Conservation (phyloP, 2,329 filamentous ascomycete species). For the Lecanicillium sp. region DNA sequence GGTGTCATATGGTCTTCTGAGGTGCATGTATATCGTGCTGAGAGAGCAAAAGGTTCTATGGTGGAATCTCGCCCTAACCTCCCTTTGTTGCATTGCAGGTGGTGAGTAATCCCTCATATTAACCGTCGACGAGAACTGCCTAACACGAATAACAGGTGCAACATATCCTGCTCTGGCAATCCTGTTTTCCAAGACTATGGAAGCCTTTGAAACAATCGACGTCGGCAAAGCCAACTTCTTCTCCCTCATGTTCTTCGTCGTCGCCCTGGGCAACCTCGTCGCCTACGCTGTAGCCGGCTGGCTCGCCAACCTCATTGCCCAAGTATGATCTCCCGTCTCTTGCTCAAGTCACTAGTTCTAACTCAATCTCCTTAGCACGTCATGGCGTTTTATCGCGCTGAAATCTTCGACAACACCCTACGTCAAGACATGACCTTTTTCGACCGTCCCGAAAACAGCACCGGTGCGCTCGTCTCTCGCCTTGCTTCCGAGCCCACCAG, state of each 20-base stretch:
- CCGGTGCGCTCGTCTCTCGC: constrained; percentile 30
- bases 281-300: constrained; percentile 32
- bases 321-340: constrained; percentile 16
- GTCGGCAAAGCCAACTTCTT: constrained; percentile 40
- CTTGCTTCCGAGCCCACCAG: constrained; percentile 34
- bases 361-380: constrained; percentile 17
- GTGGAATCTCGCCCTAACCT: constrained; percentile 12
- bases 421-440: constrained; percentile 46
- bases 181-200: constrained; percentile 31
- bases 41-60: constrained; percentile 22
- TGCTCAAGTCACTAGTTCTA: neutral
- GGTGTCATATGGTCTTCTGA: constrained; percentile 16
- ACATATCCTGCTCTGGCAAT: constrained; percentile 33
- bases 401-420: constrained; percentile 43
- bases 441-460: constrained; percentile 27
- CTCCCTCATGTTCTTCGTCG: constrained; percentile 48
- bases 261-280: constrained; percentile 38
- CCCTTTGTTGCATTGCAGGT: constrained; percentile 18
- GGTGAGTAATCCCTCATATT: constrained; percentile 13
- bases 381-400: constrained; percentile 26
- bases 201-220: constrained; percentile 25
- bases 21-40: constrained; percentile 21
- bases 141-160: constrained; percentile 20
- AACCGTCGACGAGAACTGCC: too few species aligned
- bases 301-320: constrained; percentile 27